Evolutionary conservation across 2,329 filamentous ascomycete species (phyloP).

Genomic region (Diaporthe eres): DNA sequence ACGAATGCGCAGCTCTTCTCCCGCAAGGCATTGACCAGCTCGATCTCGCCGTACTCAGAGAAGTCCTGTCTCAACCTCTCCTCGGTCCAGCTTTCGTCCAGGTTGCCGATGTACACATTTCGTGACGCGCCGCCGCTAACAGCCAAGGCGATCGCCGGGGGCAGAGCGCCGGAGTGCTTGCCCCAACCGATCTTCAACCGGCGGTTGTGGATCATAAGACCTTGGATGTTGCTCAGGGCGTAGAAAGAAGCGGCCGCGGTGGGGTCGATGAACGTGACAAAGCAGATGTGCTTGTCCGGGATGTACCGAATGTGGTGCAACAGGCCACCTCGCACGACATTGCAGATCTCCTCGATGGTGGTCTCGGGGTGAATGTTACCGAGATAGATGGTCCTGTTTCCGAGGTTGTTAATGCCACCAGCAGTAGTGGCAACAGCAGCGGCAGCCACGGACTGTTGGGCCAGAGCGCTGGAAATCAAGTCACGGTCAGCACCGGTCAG

Average conservation of each 20-base stretch:
- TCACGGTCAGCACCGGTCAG: slow-evolving; percentile 96
- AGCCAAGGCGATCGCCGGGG: slow-evolving; percentile 93
- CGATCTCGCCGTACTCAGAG: slow-evolving; percentile 96
- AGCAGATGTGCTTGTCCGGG: slow-evolving; percentile 99
- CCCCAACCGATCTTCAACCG: slow-evolving; percentile 99
- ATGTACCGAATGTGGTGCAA: slow-evolving; percentile 99
- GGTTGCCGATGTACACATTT: slow-evolving; percentile 97
- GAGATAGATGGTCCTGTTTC: slow-evolving; percentile 97
- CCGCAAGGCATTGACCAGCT: slow-evolving; percentile 94
- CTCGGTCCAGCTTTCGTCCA: slow-evolving; percentile 98
- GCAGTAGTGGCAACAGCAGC: slow-evolving; percentile 97
- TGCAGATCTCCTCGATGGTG: slow-evolving; percentile 99
- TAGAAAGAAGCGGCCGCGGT: slow-evolving; percentile 98
- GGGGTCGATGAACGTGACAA: slow-evolving; percentile 99
- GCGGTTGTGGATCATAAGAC: slow-evolving; percentile 98
- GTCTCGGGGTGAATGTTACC: slow-evolving; percentile 99
- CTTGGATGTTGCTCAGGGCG: slow-evolving; percentile 95
- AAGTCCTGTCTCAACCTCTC: slow-evolving; percentile 97
- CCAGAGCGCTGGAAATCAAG: slow-evolving; percentile 94
- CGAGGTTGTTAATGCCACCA: slow-evolving; percentile 96
- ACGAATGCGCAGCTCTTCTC: slow-evolving; percentile 99
- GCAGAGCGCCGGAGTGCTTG: slow-evolving; percentile 97
- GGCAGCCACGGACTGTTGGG: slow-evolving; percentile 96
- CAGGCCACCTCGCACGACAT: slow-evolving; percentile 94
- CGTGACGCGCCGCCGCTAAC: slow-evolving; percentile 97